Base-by-base conservation (phyloP, 2,329 filamentous ascomycete species). In the Periconia digitata region DNA sequence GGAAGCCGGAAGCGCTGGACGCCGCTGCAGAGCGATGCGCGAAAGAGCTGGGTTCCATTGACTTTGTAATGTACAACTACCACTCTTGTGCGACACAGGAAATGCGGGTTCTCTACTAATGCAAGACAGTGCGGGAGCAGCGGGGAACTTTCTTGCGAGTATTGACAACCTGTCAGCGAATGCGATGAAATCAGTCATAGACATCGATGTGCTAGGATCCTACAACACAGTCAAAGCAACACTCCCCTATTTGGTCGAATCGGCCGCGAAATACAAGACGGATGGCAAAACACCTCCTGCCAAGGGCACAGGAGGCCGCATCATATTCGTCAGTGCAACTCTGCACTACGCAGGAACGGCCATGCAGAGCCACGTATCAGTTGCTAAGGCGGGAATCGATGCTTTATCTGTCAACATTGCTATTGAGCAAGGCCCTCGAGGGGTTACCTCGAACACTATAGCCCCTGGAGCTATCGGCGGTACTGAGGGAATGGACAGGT, bases 141-240 rank as follows among this genome's bases (percentile, higher is more conserved):
- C 94, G 16, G 94, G 94, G 50, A 99, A 99, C 73, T 99, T 97
- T 72, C 80, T 99, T 18, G 87, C 90, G 0, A 88, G 92, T 4
- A 86, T 97, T 51, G 82, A 86, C 35, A 86, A 86, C 53, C 82
- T 97, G 42, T 90, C 85, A 35, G 75, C 88, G 49, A 97, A 97
- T 67, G 94, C 90, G 3, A 95, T 99, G 84, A 95, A 92, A 72
- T 80, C 89, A 0, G 94, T 99, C 56, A 92, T 97, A 63, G 94
- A 97, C 53, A 99, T 99, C 64, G 94, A 97, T 69, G 87, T 96
- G 2, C 73, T 97, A 29, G 94, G 94, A 24, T 95, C 89, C 15
- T 99, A 89, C 76, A 95, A 97, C 76, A 96, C 91, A 2, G 80
- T 96, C 65, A 97, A 97, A 75, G 91, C 92, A 3, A 94, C 90